Evolutionary conservation across 805 yeast genomes (phyloP), one percentile per base, ranked within the genome.

Genomic region (Wickerhamiella cacticola): DNA sequence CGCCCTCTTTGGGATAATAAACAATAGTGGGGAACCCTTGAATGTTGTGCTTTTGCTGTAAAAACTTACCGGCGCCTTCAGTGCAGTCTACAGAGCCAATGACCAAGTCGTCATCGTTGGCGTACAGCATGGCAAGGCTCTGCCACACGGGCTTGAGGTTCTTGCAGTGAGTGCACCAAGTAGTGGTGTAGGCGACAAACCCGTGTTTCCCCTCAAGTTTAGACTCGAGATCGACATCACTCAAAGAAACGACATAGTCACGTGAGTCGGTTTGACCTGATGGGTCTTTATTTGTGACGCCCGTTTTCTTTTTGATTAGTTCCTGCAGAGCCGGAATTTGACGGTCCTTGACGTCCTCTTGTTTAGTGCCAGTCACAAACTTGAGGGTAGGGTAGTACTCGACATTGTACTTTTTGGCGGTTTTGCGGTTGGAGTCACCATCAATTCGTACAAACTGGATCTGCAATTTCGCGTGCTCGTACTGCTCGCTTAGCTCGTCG

Each of bases 401-500:
- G 35, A 76, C 62, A n/a, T 70, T 69, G 60, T 70, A 78, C 55
- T 70, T 67, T 49, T 67, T 68, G 23, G 74, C 68, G 62, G 75
- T 66, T 50, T 68, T 66, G 42, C 70, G 69, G 52, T 80, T 71
- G 59, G 68, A 56, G 50, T 80, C 85, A 1, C 80, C 85, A 59
- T 80, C 77, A 43, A 79, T 70, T 55, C 76, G 74, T 13, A 72
- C 69, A 39, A 77, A 65, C 53, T 73, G 74, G 22, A 77, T 61
- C 18, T 63, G 61, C 15, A 69, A 70, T 4, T 52, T 45, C 10
- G 57, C 55, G 39, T 78, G 78, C 48, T 69, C 74, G 62, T 73
- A 82, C 45, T 76, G 56, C 29, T 70, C 78, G 44, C 92, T 89
- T 56, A 87, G 72, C 59, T 85, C 88, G 63, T 83, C 92, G 70